Percentiles rank a stretch among this genome's conserved stretches.
phyloP scores from a whole-genome alignment of 2,329 filamentous ascomycete species.

The Cladosporium austrohemisphaericum region DNA sequence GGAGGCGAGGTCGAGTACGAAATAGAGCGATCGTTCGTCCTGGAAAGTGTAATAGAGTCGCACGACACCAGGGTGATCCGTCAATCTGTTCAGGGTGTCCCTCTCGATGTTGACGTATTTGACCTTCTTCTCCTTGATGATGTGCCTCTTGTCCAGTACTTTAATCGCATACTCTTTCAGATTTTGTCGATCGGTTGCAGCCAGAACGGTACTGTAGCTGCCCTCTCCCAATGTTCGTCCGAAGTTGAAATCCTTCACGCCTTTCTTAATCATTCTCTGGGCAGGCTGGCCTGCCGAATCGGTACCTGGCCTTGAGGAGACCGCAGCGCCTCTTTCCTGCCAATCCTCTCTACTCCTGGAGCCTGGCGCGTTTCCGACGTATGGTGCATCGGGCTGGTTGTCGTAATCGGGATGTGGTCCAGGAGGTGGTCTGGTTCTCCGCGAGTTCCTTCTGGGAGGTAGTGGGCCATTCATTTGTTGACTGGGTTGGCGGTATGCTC shows the following conservation, averaged over 20 bases:
- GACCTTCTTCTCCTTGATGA: conserved; percentile 99
- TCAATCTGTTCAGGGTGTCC: conserved; percentile 91
- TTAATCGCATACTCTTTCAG: conserved; percentile 97
- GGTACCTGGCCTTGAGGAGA: conserved; percentile 74
- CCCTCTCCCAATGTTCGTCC: conserved; percentile 87
- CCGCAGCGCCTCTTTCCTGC: conserved; percentile 91
- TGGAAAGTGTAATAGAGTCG: conserved; percentile 98
- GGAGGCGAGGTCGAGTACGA: conserved; percentile 88
- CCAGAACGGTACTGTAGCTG: conserved; percentile 93
- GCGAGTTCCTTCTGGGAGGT: conserved; percentile 73
- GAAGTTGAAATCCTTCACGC: conserved; percentile 94
- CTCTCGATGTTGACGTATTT: conserved; percentile 99
- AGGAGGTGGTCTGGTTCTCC: conserved; percentile 46
- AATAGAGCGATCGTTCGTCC: conserved; percentile 92
- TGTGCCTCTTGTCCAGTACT: conserved; percentile 95
- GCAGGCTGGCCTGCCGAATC: conserved; percentile 75
- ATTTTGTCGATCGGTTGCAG: conserved; percentile 89
- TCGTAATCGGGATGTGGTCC: conserved; percentile 22
- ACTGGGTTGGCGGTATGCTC: conserved; percentile 59
- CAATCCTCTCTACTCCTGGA: conserved; percentile 77
- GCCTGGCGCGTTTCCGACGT: conserved; percentile 46
- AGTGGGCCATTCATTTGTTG: conserved; percentile 57
- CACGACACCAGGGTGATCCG: conserved; percentile 93
- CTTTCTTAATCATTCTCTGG: conserved; percentile 86
- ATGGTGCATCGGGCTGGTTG: conserved; percentile 19